Evolutionary conservation across 495 filamentous ascomycete genomes (phyloP).

Genomic region (Chaetomium cochliodes): DNA sequence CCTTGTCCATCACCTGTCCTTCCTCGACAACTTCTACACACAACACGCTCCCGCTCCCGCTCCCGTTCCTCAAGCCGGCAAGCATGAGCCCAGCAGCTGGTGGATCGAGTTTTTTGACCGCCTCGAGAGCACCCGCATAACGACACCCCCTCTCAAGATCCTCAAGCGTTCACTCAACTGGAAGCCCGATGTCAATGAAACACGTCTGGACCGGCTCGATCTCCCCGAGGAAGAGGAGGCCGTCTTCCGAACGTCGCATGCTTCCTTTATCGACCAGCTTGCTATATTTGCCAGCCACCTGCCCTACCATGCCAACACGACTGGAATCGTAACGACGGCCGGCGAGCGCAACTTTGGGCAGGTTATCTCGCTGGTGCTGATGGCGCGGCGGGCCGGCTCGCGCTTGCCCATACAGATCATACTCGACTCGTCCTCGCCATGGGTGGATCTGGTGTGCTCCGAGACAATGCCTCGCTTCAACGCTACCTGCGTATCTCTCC

Average conservation of each 20-base stretch:
- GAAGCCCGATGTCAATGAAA: constrained; percentile 10
- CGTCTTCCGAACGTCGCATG: constrained; percentile 34
- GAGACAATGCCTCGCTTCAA: constrained; percentile 50
- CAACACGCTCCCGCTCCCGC: background rate
- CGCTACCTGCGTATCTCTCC: constrained; percentile 49
- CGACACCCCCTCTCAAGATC: constrained; percentile 1
- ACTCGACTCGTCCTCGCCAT: constrained; percentile 50
- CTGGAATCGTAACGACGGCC: constrained; percentile 53
- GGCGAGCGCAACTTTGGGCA: constrained; percentile 33
- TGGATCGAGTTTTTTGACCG: constrained; percentile 27
- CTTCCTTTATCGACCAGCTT: constrained; percentile 44
- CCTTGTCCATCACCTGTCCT: background rate
- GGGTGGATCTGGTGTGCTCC: constrained; percentile 54
- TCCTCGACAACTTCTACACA: background rate
- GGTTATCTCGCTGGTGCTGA: constrained; percentile 50
- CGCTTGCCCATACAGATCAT: constrained; percentile 59
- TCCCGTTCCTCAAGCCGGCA: background rate
- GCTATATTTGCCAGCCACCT: constrained; percentile 38
- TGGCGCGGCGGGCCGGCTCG: constrained; percentile 58
- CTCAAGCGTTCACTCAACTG: constrained; percentile 12
- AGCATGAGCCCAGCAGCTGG: constrained; percentile 14
- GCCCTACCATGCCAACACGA: constrained; percentile 46
- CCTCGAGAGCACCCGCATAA: constrained; percentile 18
- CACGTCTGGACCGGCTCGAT: constrained; percentile 11
- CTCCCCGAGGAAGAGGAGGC: background rate